A percentile compares a stretch with the other conserved stretches of the same genome.
These are phyloP conservation scores for Leishmania tarentolae DNA, from an alignment of 208 protist genomes.

Conservation along the genomic window DNA sequence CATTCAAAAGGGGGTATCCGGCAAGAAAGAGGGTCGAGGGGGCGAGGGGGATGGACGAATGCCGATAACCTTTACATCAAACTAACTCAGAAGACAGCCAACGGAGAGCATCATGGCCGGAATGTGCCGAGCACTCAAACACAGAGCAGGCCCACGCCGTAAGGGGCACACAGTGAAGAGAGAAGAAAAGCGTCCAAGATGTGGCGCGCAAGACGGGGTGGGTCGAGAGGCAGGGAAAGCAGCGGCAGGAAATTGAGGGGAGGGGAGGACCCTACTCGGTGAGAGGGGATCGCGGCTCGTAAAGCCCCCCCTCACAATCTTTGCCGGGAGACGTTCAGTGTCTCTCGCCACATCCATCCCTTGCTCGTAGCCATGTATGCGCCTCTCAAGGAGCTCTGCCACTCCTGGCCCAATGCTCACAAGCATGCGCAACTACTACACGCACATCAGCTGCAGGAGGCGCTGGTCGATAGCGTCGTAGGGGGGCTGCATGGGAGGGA, in stretches of 20 bases:
- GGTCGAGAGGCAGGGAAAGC: not conserved
- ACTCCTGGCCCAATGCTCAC: not conserved
- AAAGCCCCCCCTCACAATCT: not conserved
- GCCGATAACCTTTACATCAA: too few relatives aligned
- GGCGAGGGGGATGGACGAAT: too few relatives aligned
- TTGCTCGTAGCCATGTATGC: not conserved
- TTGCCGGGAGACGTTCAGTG: not conserved
- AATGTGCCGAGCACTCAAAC: not conserved
- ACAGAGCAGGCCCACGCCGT: not conserved
- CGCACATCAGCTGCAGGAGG: conserved; percentile 66
- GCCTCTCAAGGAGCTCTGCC: not conserved
- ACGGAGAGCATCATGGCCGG: not conserved
- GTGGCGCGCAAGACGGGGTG: not conserved
- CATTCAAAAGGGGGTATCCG: not conserved
- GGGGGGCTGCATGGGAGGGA: conserved; percentile 57
- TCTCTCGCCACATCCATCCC: not conserved
- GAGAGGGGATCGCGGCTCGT: not conserved
- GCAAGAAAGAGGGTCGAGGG: too few relatives aligned
- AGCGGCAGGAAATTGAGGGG: not conserved
- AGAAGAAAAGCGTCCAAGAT: not conserved
- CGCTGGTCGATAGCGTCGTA: conserved; percentile 72
- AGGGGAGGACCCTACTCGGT: not conserved
- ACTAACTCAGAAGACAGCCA: not conserved
- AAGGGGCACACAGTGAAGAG: not conserved
- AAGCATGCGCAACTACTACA: conserved; percentile 18